These are phyloP conservation scores for Dichotomopilus funicola DNA, from an alignment of 2,329 filamentous ascomycete genomes.

Conservation along the genomic window DNA sequence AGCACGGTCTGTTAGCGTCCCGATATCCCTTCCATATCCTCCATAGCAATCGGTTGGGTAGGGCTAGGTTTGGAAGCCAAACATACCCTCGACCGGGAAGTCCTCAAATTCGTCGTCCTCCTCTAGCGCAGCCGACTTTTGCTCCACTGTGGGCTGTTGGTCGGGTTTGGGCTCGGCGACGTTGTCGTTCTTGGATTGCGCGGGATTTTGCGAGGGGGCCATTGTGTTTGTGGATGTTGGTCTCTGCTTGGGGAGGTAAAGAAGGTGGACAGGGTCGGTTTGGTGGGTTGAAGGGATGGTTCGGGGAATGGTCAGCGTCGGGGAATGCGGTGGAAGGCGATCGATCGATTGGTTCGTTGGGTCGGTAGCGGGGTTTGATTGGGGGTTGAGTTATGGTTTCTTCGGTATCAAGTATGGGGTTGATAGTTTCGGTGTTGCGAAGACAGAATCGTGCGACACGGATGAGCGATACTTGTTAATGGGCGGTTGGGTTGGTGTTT, in stretches of 20 bases:
- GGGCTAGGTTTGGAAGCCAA: background rate
- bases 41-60: background rate
- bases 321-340: no score
- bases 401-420: no score
- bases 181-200: slow-evolving; percentile 29
- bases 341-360: no score
- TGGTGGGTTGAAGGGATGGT: background rate
- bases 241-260: background rate
- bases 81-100: slow-evolving; percentile 87
- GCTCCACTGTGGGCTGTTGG: slow-evolving; percentile 46
- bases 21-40: background rate
- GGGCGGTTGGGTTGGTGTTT: no score
- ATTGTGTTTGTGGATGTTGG: slow-evolving; percentile 1
- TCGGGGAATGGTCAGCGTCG: background rate
- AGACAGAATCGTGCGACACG: no score
- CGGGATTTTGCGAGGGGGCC: slow-evolving; percentile 13
- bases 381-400: no score
- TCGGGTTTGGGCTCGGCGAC: slow-evolving; percentile 40
- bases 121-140: slow-evolving; percentile 68
- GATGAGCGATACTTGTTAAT: no score
- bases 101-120: slow-evolving; percentile 99
- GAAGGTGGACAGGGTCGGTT: background rate
- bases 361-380: no score
- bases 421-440: no score
- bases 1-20: background rate